phyloP scores from a whole-genome alignment of 176 grass and related monocot species.

The Carex littledalei region DNA sequence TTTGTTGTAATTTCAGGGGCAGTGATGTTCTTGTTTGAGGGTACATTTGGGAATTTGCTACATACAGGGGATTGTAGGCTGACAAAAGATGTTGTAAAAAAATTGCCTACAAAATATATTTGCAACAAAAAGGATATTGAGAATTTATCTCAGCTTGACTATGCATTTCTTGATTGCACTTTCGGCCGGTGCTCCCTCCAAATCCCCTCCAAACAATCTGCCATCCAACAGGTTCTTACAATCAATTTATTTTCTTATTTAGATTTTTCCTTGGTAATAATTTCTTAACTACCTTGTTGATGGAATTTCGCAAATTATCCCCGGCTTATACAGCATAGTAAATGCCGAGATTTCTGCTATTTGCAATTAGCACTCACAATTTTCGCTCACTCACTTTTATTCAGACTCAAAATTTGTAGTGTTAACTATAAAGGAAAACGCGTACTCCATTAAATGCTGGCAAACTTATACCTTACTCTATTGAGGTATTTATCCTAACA shows the following conservation, averaged over 20 bases:
- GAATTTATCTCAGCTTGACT: conserved; percentile 33
- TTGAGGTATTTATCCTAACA: neutral
- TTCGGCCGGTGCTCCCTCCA: conserved; percentile 51
- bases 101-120: conserved; percentile 32
- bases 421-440: neutral
- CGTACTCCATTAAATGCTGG: neutral
- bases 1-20: conserved; percentile 39
- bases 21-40: conserved; percentile 72
- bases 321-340: neutral
- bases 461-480: neutral
- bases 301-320: neutral
- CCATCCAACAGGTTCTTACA: conserved; percentile 48
- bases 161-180: conserved; percentile 70
- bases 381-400: neutral
- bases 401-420: neutral
- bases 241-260: neutral
- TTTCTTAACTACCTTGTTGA: neutral
- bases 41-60: conserved; percentile 47
- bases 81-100: conserved; percentile 39
- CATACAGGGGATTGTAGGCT: conserved; percentile 72
- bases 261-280: neutral
- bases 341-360: neutral
- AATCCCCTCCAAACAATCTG: conserved; percentile 46
- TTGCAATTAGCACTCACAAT: neutral
- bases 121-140: conserved; percentile 15